phyloP scores from a whole-genome alignment of 2,329 filamentous ascomycete genomes.

The Metarhizium guizhouense region DNA sequence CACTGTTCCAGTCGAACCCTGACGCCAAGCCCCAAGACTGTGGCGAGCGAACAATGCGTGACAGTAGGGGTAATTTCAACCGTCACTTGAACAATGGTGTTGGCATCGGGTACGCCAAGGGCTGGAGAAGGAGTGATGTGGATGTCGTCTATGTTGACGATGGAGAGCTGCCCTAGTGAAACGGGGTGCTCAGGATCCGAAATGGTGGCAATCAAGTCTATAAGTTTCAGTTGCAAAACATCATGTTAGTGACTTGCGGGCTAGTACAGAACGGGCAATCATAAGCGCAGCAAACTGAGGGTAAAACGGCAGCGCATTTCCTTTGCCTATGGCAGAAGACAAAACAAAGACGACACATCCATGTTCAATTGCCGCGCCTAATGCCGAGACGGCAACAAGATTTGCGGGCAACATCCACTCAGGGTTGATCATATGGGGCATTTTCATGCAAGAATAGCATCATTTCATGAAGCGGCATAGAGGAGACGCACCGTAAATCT shows the following conservation, averaged over 20 bases:
- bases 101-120: conserved; percentile 31
- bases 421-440: background rate
- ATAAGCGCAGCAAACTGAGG: background rate
- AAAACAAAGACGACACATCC: background rate
- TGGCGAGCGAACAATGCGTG: conserved; percentile 92
- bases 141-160: conserved; percentile 95
- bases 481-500: conserved; percentile 69
- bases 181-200: conserved; percentile 95
- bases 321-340: background rate
- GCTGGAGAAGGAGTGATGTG: conserved; percentile 48
- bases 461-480: too few species aligned
- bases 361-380: background rate
- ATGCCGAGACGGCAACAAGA: background rate
- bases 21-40: conserved; percentile 89
- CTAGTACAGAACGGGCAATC: background rate
- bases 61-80: conserved; percentile 94
- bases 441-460: background rate
- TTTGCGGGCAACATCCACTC: background rate
- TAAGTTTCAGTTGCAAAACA: conserved; percentile 1
- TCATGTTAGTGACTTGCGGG: conserved; percentile 9
- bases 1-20: conserved; percentile 85
- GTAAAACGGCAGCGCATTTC: background rate
- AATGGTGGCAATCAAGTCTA: conserved; percentile 89
- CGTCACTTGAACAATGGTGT: conserved; percentile 61
- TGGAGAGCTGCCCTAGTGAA: conserved; percentile 83